Conservation (phyloP, 2,329 filamentous ascomycete genomes). For the Gremmenia infestans region DNA sequence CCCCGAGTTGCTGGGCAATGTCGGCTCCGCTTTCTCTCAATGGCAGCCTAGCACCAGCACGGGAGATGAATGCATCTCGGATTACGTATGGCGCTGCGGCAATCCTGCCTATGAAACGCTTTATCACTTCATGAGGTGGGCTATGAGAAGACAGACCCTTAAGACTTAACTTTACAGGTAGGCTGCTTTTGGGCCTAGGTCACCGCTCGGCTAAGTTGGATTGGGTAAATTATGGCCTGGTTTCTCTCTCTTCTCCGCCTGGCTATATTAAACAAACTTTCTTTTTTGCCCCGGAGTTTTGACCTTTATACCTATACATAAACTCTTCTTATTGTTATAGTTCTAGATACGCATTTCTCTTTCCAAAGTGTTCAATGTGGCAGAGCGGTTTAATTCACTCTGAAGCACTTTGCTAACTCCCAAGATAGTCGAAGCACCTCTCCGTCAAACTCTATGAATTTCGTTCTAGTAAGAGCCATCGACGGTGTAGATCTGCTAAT, state of each 20-base stretch:
- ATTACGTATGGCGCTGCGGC: constrained; percentile 95
- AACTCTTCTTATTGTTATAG: background rate
- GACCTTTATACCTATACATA: background rate
- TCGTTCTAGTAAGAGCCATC: background rate
- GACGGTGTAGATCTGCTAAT: background rate
- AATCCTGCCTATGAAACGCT: constrained; percentile 77
- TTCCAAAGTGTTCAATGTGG: background rate
- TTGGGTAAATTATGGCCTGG: too few species aligned
- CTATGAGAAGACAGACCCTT: too few species aligned
- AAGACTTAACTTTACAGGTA: too few species aligned
- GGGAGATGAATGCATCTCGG: constrained; percentile 87
- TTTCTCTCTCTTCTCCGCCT: too few species aligned
- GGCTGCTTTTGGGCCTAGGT: too few species aligned
- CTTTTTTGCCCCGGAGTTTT: background rate
- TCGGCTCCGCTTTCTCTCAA: constrained; percentile 80
- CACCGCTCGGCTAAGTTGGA: too few species aligned
- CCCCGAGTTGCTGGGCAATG: constrained; percentile 80
- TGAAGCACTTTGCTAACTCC: background rate
- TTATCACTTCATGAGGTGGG: too few species aligned
- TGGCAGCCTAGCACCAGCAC: constrained; percentile 80
- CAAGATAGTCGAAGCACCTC: background rate
- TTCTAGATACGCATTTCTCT: background rate
- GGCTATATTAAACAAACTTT: background rate
- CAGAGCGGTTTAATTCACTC: background rate
- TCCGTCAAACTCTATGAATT: background rate